These are phyloP conservation scores for Zygosaccharomyces gambellarensis DNA, from an alignment of 805 yeast genomes.

Conservation along the genomic window DNA sequence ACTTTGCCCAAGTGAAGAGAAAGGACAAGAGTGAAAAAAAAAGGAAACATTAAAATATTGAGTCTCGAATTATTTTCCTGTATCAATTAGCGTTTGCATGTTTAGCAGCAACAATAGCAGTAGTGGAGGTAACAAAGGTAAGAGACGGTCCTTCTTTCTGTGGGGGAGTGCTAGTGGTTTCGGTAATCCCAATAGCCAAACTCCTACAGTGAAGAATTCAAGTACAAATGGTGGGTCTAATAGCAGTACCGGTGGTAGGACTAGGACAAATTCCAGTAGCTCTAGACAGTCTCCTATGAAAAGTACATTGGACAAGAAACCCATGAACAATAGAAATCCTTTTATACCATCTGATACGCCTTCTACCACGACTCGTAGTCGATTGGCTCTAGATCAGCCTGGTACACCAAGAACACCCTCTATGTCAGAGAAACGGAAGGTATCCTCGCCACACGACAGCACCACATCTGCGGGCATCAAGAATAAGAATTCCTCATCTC, in stretches of 20 bases:
- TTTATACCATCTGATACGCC: constrained; percentile 2
- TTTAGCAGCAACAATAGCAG: background rate
- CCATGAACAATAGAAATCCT: constrained; percentile 10
- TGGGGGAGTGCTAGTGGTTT: constrained; percentile 7
- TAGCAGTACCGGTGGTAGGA: background rate
- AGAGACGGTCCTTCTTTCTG: constrained; percentile 13
- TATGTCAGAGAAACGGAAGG: background rate
- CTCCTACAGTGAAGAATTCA: constrained; percentile 6
- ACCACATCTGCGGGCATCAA: background rate
- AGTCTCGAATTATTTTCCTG: background rate
- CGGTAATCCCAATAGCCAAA: background rate
- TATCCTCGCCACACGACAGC: background rate
- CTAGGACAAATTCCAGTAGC: background rate
- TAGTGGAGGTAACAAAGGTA: constrained; percentile 4
- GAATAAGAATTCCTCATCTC: constrained; percentile 3
- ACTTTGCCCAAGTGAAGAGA: background rate
- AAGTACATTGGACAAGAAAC: constrained; percentile 8
- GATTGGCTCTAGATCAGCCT: background rate
- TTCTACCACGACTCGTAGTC: background rate
- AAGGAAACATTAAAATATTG: background rate
- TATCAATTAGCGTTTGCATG: background rate
- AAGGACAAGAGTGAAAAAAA: background rate
- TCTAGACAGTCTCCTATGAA: constrained; percentile 2
- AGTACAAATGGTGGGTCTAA: background rate
- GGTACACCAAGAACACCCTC: background rate